A percentile compares a stretch with the other conserved stretches of the same genome.
These are phyloP conservation scores for Malassezia psittaci DNA, from an alignment of 1,284 basidiomycete genomes.

Conservation along the genomic window DNA sequence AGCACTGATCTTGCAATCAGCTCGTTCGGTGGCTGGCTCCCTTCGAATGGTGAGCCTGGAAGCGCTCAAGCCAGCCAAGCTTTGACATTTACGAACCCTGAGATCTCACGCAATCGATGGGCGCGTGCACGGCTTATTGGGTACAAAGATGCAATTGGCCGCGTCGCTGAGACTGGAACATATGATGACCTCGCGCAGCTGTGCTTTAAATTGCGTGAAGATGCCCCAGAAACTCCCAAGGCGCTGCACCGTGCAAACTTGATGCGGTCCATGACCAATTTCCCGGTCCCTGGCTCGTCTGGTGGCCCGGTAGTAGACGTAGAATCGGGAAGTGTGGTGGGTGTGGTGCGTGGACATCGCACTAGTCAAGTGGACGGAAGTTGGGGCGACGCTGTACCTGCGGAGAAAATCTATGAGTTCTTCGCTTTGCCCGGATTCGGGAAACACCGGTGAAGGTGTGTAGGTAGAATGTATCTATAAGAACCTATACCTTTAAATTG, in stretches of 20 bases:
- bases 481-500: constrained; percentile 4
- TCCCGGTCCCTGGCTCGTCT: constrained; percentile 61
- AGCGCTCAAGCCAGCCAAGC: too few relatives aligned
- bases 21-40: constrained; percentile 53
- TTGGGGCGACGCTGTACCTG: constrained; percentile 61
- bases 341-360: constrained; percentile 59
- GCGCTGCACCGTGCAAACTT: constrained; percentile 22
- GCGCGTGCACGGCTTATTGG: constrained; percentile 35
- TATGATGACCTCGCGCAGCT: constrained; percentile 61
- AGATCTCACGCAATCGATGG: constrained; percentile 33
- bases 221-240: constrained; percentile 26
- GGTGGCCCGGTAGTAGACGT: constrained; percentile 63
- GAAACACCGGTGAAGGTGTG: constrained; percentile 10
- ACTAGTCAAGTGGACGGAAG: constrained; percentile 55
- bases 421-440: constrained; percentile 37
- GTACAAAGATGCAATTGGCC: constrained; percentile 39
- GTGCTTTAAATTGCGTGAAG: constrained; percentile 33
- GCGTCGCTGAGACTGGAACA: constrained; percentile 53
- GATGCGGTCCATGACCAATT: constrained; percentile 20
- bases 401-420: constrained; percentile 59
- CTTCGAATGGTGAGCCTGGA: too few relatives aligned
- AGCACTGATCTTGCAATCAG: constrained; percentile 55
- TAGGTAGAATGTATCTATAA: background rate
- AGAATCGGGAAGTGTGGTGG: constrained; percentile 59
- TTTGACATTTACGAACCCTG: constrained; percentile 14